Conservation (phyloP, 2,329 filamentous ascomycete genomes). For the Aureobasidium lini region DNA sequence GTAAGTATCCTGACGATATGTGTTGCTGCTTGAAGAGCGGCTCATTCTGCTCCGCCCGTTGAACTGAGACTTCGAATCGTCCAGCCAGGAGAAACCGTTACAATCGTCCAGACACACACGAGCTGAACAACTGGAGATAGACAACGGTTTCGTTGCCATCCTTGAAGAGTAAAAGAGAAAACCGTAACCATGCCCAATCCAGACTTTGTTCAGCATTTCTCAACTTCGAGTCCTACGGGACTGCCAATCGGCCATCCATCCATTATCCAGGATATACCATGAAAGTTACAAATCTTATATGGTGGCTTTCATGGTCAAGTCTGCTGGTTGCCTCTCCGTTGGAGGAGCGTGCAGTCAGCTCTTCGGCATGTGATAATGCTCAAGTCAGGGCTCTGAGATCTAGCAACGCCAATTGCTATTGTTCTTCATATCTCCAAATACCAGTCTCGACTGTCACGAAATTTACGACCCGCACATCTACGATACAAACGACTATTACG, state of each 20-base stretch:
- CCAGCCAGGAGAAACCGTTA: slow-evolving; percentile 9
- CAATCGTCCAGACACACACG: not conserved
- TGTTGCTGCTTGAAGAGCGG: not conserved
- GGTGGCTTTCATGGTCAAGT: slow-evolving; percentile 2
- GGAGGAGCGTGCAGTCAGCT: slow-evolving; percentile 6
- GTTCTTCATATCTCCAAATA: not conserved
- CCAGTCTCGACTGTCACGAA: not conserved
- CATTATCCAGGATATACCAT: not conserved
- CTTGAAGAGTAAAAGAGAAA: slow-evolving; percentile 2
- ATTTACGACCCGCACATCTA: not conserved
- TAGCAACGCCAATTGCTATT: not conserved
- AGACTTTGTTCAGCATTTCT: not conserved
- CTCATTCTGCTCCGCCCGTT: not conserved
- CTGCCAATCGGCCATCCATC: not conserved
- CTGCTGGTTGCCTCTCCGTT: not conserved
- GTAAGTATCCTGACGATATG: no score
- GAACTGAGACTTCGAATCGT: not conserved
- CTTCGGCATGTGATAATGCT: not conserved
- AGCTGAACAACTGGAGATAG: slow-evolving; percentile 8
- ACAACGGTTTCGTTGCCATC: slow-evolving; percentile 3
- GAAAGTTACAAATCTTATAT: not conserved
- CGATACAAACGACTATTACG: slow-evolving; percentile 1
- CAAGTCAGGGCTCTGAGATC: not conserved
- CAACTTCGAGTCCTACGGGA: not conserved
- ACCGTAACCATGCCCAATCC: not conserved